phyloP scores from a whole-genome alignment of 371 early-diverging fungal genomes.

The Thermomucor indicae-seudaticae region DNA sequence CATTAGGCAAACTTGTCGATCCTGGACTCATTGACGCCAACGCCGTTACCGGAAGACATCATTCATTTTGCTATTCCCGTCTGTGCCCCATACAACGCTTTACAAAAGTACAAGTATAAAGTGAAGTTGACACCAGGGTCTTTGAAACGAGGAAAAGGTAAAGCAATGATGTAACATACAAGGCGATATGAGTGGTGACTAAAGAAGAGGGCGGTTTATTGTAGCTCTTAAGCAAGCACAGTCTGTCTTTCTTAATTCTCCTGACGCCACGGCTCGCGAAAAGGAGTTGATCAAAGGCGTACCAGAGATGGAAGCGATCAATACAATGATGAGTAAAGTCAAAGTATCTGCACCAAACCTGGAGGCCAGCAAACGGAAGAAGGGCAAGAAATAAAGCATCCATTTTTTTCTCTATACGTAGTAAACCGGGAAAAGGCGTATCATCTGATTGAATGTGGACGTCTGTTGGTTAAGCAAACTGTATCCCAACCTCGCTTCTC shows the following conservation, averaged over 20 bases:
- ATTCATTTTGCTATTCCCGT: constrained; percentile 91
- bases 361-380: constrained; percentile 62
- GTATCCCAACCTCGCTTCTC: too few relatives aligned
- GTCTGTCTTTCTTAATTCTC: constrained; percentile 49
- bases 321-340: constrained; percentile 83
- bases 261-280: constrained; percentile 59
- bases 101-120: constrained; percentile 93
- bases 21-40: constrained; percentile 78
- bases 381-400: constrained; percentile 31
- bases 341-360: constrained; percentile 79
- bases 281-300: constrained; percentile 78
- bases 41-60: constrained; percentile 77
- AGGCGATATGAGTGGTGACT: too few relatives aligned
- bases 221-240: constrained; percentile 41
- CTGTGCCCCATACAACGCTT: constrained; percentile 90
- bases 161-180: too few relatives aligned
- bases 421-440: too few relatives aligned
- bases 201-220: too few relatives aligned
- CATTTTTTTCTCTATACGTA: too few relatives aligned
- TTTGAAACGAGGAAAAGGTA: constrained; percentile 93
- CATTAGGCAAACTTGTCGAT: constrained; percentile 52
- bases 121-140: constrained; percentile 96
- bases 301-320: constrained; percentile 81
- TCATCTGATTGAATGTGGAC: too few relatives aligned
- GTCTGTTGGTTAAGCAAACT: too few relatives aligned